Conservation (phyloP, 1,284 basidiomycete species). For the Mycocalia duriaeana region DNA sequence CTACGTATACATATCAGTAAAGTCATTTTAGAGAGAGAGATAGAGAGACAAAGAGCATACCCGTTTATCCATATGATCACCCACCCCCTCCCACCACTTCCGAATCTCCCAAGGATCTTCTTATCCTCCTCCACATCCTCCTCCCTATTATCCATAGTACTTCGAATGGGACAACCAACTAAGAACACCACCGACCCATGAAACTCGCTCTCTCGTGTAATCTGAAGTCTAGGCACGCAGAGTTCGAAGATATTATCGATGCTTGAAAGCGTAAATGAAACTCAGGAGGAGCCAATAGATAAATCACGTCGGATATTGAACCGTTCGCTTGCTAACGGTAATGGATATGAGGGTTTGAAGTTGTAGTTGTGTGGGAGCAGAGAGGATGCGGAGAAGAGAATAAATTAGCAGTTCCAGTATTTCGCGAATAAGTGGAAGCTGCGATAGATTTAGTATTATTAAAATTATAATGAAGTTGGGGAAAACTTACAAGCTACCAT, state of each 20-base stretch:
- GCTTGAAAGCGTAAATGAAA: no score
- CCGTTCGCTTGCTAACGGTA: slow-evolving; percentile 28
- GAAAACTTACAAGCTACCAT: no score
- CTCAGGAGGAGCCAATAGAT: no score
- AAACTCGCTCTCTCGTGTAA: slow-evolving; percentile 34
- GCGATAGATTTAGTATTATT: no score
- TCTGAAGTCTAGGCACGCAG: slow-evolving; percentile 53
- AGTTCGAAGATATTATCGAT: slow-evolving; percentile 59
- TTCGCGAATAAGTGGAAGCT: slow-evolving; percentile 59
- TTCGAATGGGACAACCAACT: no score
- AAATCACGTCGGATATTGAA: no score
- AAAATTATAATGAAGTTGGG: no score
- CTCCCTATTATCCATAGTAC: slow-evolving; percentile 3
- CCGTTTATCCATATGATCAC: slow-evolving; percentile 55
- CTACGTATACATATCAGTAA: no score
- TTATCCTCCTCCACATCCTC: slow-evolving; percentile 28
- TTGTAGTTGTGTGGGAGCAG: slow-evolving; percentile 53
- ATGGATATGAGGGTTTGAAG: slow-evolving; percentile 30
- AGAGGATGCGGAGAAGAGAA: slow-evolving; percentile 38
- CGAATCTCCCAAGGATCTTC: slow-evolving; percentile 62
- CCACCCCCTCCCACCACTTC: slow-evolving; percentile 59
- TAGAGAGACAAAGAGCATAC: slow-evolving; percentile 30
- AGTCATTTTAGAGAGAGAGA: no score
- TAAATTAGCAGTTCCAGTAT: slow-evolving; percentile 64
- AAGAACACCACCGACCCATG: slow-evolving; percentile 6